Percentiles rank a stretch among this genome's conserved stretches.
Evolutionary conservation across 1,139 yeast genomes (phyloP).

Genomic region (Taiozyma onychis): DNA sequence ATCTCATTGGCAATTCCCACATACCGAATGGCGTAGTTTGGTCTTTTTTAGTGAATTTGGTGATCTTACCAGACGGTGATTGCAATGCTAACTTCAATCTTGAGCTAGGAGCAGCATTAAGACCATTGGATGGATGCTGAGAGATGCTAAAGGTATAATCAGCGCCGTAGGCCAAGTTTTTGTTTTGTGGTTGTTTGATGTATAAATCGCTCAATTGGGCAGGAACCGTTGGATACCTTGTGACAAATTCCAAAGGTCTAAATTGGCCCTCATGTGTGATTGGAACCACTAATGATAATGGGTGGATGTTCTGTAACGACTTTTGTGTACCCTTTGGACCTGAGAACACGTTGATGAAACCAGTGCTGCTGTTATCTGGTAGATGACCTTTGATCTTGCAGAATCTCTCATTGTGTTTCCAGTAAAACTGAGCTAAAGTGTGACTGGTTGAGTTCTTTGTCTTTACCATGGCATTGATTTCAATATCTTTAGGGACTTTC

Average conservation of each 20-base stretch:
- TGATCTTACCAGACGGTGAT: constrained; percentile 78
- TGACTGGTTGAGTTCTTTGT: constrained; percentile 15
- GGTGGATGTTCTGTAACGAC: constrained; percentile 56
- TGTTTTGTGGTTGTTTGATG: constrained; percentile 78
- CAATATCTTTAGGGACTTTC: constrained; percentile 64
- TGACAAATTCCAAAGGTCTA: constrained; percentile 59
- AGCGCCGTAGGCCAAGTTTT: constrained; percentile 48
- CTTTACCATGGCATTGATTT: constrained; percentile 40
- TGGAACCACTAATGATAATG: constrained; percentile 73
- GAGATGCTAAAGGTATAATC: constrained; percentile 59
- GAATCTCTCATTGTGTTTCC: constrained; percentile 58
- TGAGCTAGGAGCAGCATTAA: constrained; percentile 32
- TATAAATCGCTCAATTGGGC: constrained; percentile 72
- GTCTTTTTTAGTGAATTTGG: constrained; percentile 50
- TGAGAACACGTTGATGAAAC: constrained; percentile 71
- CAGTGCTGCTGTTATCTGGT: constrained; percentile 63
- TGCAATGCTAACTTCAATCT: constrained; percentile 58
- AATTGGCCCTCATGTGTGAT: constrained; percentile 66
- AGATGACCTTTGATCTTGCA: constrained; percentile 78
- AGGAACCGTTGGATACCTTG: constrained; percentile 65
- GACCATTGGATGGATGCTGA: constrained; percentile 60
- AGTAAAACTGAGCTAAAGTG: constrained; percentile 67
- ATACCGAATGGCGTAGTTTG: constrained; percentile 41
- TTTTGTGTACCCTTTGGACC: constrained; percentile 61
- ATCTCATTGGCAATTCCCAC: constrained; percentile 53